Conservation (phyloP, 176 grass and related monocot genomes). For the Raddia guianensis region DNA sequence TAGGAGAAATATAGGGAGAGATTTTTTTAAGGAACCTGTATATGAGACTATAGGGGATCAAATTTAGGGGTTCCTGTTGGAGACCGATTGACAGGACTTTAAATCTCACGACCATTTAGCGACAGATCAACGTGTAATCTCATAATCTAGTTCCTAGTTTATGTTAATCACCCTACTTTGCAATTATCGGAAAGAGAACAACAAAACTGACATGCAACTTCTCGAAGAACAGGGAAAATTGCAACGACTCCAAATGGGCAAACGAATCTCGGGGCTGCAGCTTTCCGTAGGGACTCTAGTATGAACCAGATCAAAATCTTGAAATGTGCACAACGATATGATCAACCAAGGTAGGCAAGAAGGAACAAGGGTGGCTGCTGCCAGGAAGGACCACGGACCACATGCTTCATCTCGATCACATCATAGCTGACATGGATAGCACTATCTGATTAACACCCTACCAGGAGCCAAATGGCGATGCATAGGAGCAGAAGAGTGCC, state of each 20-base stretch:
- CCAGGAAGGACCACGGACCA: background rate
- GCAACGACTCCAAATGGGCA: background rate
- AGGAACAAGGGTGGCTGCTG: background rate
- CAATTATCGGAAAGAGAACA: background rate
- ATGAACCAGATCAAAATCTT: constrained; percentile 15
- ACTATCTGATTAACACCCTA: constrained; percentile 1
- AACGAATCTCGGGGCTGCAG: background rate
- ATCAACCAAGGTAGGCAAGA: constrained; percentile 11
- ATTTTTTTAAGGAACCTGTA: no score
- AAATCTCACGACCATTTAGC: background rate
- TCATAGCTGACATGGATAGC: constrained; percentile 35
- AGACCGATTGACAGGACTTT: background rate
- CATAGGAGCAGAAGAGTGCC: background rate
- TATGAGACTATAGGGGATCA: no score
- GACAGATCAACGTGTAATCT: background rate
- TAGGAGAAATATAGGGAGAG: no score
- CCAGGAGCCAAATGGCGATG: constrained; percentile 15
- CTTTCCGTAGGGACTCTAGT: background rate
- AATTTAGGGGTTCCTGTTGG: no score
- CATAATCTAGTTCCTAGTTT: background rate
- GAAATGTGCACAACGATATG: background rate
- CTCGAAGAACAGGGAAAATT: background rate
- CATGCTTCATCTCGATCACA: constrained; percentile 4
- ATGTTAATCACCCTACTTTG: background rate
- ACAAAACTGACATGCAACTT: background rate